A percentile compares a stretch with the other conserved stretches of the same genome.
These are phyloP conservation scores for Starmerella powellii DNA, from an alignment of 805 yeast species.

Conservation along the genomic window DNA sequence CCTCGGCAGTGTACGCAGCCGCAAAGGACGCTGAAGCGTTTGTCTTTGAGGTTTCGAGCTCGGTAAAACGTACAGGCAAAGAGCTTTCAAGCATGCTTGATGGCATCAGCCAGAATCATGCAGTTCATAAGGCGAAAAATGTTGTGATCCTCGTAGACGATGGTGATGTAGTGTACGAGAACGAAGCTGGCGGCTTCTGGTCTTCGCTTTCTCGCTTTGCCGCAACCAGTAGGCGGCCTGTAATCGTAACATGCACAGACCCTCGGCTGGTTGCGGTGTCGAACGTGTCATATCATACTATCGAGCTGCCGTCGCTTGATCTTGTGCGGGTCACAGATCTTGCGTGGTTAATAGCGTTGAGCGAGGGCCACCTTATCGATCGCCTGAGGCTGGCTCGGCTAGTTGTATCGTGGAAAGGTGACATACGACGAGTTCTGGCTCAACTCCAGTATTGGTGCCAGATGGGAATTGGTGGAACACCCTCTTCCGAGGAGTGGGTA, in stretches of 20 bases:
- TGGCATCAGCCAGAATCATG: conserved; percentile 75
- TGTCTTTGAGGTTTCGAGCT: conserved; percentile 69
- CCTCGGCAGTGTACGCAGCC: conserved; percentile 57
- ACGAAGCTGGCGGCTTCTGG: conserved; percentile 70
- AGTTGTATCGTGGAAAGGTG: conserved; percentile 19
- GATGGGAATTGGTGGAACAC: conserved; percentile 27
- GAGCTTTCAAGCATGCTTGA: conserved; percentile 52
- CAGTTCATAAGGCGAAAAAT: conserved; percentile 48
- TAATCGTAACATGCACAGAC: conserved; percentile 53
- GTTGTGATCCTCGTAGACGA: conserved; percentile 76
- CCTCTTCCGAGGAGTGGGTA: conserved; percentile 28
- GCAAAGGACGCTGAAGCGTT: conserved; percentile 52
- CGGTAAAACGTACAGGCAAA: conserved; percentile 60
- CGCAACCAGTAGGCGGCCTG: conserved; percentile 52
- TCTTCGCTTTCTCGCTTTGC: conserved; percentile 49
- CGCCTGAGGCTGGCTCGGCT: conserved; percentile 18
- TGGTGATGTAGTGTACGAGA: conserved; percentile 66
- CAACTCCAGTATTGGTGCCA: conserved; percentile 31
- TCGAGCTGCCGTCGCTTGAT: conserved; percentile 2
- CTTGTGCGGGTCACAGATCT: conserved; percentile 21
- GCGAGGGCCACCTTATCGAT: conserved; percentile 29
- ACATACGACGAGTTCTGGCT: conserved; percentile 25
- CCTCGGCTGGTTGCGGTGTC: conserved; percentile 18
- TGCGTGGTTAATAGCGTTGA: conserved; percentile 27
- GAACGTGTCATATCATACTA: not conserved